Conservation (phyloP, 768 basidiomycete species). For the Phallus indusiatus region DNA sequence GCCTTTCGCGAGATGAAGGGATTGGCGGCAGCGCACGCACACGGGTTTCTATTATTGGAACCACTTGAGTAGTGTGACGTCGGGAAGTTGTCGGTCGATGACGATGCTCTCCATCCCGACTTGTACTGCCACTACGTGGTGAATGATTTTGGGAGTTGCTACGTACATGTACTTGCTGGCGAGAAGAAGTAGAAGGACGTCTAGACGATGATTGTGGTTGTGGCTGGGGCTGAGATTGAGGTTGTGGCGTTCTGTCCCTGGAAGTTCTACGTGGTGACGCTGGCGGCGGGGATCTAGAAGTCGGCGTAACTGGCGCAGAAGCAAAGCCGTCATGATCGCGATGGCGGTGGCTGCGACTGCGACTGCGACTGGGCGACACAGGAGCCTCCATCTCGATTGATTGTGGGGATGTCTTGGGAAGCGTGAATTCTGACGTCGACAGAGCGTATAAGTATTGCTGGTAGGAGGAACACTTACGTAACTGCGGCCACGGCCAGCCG, state of each 20-base stretch:
- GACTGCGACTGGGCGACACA: too few relatives aligned
- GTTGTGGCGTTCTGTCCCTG: background rate
- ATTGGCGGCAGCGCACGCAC: background rate
- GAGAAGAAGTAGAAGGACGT: background rate
- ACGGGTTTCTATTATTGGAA: background rate
- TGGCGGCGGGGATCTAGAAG: background rate
- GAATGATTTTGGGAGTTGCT: slow-evolving; percentile 4
- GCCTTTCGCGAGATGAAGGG: background rate
- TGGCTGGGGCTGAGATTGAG: too few relatives aligned
- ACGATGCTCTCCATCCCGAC: background rate
- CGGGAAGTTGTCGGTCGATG: background rate
- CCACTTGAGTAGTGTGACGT: background rate
- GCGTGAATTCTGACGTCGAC: too few relatives aligned
- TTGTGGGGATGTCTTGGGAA: too few relatives aligned
- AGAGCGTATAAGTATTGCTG: too few relatives aligned
- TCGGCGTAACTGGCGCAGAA: background rate
- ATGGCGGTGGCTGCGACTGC: background rate
- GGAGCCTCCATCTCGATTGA: too few relatives aligned
- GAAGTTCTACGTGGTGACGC: background rate
- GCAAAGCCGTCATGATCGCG: background rate
- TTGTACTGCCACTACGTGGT: background rate
- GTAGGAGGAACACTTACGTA: too few relatives aligned
- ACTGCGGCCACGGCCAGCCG: too few relatives aligned
- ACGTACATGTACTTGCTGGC: background rate
- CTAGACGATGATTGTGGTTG: background rate